Evolutionary conservation across 2,329 filamentous ascomycete species (phyloP).

Genomic region (Aspergillus aculeatinus): DNA sequence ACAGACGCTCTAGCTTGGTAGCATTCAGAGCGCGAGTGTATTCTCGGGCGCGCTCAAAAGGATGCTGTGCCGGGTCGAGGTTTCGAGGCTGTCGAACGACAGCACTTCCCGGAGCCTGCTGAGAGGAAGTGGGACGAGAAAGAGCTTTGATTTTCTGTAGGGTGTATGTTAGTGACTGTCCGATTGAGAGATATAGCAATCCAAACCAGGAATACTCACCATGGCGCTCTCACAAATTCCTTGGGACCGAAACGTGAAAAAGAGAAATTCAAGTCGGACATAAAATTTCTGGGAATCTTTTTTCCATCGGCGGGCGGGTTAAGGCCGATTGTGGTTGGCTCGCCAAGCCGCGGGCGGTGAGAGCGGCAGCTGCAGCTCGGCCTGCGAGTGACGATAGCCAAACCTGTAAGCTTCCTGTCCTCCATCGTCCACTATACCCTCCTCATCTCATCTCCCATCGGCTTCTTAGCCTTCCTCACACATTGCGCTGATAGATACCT

Average conservation of each 20-base stretch:
- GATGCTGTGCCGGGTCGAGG: conserved; percentile 81
- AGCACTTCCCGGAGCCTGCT: conserved; percentile 49
- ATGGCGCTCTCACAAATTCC: conserved; percentile 23
- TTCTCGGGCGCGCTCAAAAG: conserved; percentile 86
- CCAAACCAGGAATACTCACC: conserved; percentile 24
- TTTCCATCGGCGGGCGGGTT: conserved; percentile 23
- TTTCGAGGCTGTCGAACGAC: conserved; percentile 49
- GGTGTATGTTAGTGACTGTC: background rate
- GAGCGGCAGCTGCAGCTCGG: conserved; percentile 19
- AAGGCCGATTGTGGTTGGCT: conserved; percentile 27
- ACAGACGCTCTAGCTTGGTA: conserved; percentile 91
- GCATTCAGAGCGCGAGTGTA: conserved; percentile 78
- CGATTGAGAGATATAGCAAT: background rate
- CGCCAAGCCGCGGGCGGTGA: conserved; percentile 36
- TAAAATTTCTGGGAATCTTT: conserved; percentile 23
- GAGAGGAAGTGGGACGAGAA: conserved; percentile 47
- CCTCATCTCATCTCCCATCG: conserved; percentile 5
- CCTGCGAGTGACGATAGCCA: conserved; percentile 23
- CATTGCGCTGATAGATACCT: background rate
- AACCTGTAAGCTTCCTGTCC: conserved; percentile 10
- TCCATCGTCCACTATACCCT: conserved; percentile 11
- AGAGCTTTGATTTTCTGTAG: conserved; percentile 58
- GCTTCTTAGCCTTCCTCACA: background rate
- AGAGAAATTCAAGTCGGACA: conserved; percentile 14
- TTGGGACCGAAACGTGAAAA: conserved; percentile 3